Percentiles rank a stretch among this genome's conserved stretches.
phyloP scores from a whole-genome alignment of 306 rosid species.

The Styphnolobium japonicum region DNA sequence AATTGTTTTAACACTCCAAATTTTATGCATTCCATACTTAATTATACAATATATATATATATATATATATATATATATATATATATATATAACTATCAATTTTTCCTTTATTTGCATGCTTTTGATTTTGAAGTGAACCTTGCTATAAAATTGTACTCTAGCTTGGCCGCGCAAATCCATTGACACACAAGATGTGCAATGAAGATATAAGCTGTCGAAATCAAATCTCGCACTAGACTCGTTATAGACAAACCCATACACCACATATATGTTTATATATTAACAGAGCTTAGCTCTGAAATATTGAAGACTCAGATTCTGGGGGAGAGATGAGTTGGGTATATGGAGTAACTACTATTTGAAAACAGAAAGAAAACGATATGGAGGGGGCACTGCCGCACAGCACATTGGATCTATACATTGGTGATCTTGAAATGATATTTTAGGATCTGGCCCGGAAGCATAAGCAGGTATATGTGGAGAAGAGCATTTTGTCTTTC shows the following conservation, averaged over 20 bases:
- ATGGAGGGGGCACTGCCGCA: background rate
- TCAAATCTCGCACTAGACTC: background rate
- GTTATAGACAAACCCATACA: background rate
- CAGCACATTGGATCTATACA: background rate
- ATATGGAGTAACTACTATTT: background rate
- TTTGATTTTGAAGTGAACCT: too few species aligned
- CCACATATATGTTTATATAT: background rate
- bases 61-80: too few species aligned
- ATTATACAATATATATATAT: too few species aligned
- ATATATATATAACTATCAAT: too few species aligned
- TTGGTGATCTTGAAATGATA: slow-evolving; percentile 31
- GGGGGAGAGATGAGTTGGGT: background rate
- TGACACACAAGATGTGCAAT: background rate
- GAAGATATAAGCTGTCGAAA: background rate
- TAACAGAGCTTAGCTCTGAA: background rate
- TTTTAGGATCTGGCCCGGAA: slow-evolving; percentile 40
- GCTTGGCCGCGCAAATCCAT: background rate
- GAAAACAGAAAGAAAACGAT: slow-evolving; percentile 21
- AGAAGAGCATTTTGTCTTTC: slow-evolving; percentile 54
- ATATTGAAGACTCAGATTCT: background rate
- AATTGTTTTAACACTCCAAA: too few species aligned
- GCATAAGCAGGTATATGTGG: slow-evolving; percentile 38
- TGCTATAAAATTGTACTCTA: background rate
- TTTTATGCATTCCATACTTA: too few species aligned
- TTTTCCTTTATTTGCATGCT: too few species aligned